Base-by-base conservation (phyloP, 2,329 filamentous ascomycete genomes). In the Xylaria sp. region DNA sequence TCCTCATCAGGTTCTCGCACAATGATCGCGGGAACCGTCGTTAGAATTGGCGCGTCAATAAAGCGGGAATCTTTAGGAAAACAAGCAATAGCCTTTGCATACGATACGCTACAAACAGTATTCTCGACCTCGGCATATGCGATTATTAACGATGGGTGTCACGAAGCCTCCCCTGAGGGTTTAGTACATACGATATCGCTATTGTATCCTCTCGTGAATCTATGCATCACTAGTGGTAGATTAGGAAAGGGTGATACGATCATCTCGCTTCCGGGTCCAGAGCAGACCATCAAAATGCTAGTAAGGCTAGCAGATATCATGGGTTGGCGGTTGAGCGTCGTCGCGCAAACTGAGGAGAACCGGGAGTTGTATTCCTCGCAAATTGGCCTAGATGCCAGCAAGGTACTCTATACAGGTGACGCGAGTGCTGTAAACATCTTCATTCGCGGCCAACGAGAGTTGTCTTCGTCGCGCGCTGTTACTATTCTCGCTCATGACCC, bases 191-290 rank as follows among this genome's bases (percentile, higher is more conserved):
- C 46, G 10, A 33, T 56, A 33, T 48, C 46, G 3, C 41, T 33
- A 17, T 51, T 63, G 27, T 60, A 40, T n/a, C 56, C 60, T 29
- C 47, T 63, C 4, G 52, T 56, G 13, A 38, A 56, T 41, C 56
- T 63, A 4, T 63, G 51, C 35, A 33, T 63, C 3, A 11, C 13
- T 27, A 38, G 17, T 6, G 52, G 52, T 7, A 63, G 55, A 35
- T 47, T 63, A 9, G 56, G 48, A 40, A 60, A n/a, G 15, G 60
- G 60, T n/a, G 60, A 63, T 13, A 44, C 40, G 3, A 33, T 63
- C 21, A 29, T 60, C 25, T 60, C 57, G 35, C 17, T 63, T 2
- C 60, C 60, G 1, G 60, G 60, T 19, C 41, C 56, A 2, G 52
- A 57, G n/a, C 27, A 51, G 8, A 31, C 40, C 8, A 60, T 57